Base-by-base conservation (phyloP, 305 asterid species). In the Fraxinus sp. region DNA sequence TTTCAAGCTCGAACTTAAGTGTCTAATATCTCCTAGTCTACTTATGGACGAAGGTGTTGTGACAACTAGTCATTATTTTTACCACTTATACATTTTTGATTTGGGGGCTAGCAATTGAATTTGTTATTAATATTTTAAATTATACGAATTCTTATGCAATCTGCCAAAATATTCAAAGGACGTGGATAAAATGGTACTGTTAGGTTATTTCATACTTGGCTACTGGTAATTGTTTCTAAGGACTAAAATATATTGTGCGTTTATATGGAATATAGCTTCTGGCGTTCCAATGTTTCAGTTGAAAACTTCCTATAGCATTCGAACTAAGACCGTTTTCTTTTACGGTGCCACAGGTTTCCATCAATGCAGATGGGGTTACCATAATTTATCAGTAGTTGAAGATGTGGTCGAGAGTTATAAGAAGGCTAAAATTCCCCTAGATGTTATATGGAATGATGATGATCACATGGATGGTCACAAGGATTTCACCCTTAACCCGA, bases 311-410 rank as follows among this genome's bases (percentile, higher is more conserved):
- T 7, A 39, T 26, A 1, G 2, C 5, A 3, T 35, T 64, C 30
- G 28, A 0, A 7, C 71, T 11, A 18, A 41, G 33, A 7, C n/a
- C 7, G 3, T 14, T 73, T 24, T 36, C 30, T 49, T 28, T 22
- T 66, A 66, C 0, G 32, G 6, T 68, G 74, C 33, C 49, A 57
- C 44, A 71, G 76, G 76, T 16, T 71, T 71, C 44, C 76, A 71
- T 71, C 76, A 71, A 71, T 71, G 76, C 46, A 71, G 76, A 14
- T 71, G 76, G 76, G 76, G 76, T 5, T 71, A 71, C 44, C 76
- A 33, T 36, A 71, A 71, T 71, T 71, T 71, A 33, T 71, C 76
- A 33, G 76, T 71, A 71, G 76, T 71, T 16, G 76, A 71, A 71
- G 76, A 71, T 7, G 76, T 33, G 37, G 76, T 71, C 1, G 76